Evolutionary conservation across 2,329 filamentous ascomycete genomes (phyloP), one percentile per base, ranked within the genome.

Genomic region (Fusarium dlaminii): DNA sequence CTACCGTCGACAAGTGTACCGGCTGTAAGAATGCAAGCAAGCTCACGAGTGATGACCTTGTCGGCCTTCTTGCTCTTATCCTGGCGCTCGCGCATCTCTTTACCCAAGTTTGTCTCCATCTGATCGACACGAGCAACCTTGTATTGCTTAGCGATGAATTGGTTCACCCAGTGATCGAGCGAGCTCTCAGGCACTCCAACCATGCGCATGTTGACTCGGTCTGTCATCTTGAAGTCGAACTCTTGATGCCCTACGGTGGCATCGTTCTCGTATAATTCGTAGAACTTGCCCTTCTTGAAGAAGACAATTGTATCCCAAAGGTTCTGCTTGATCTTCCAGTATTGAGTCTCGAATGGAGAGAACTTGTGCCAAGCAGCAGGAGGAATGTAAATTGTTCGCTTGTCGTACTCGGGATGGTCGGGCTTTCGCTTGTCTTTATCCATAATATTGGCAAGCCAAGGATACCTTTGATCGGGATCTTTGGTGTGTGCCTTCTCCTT

Each of bases 251-350:
- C 96, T 63, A 98, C 92, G 0, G 96, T 98, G 10, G 96, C 96
- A 83, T 99, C 96, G 69, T 98, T 98, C 81, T 99, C 96, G 79
- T 98, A 99, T 0, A 99, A 88, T 81, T 99, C 96, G 80, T 98
- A 99, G 83, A 99, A 99, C 79, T 99, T 99, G 79, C 96, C 96
- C 86, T 99, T 99, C 84, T 98, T 99, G 91, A 99, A 99, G 84
- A 99, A 99, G 22, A 99, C 96, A 51, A 99, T 92, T 0, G 95
- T 98, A 75, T 98, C 95, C 93, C 94, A 98, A 75, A 97, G 94
- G 77, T 98, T 98, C 82, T 95, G 93, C 85, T 99, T 99, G 82
- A 99, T 98, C 79, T 97, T 94, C 96, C 96, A 99, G 82, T 99
- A 99, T 81, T 99, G 96, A 82, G 95, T 97, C 83, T 99, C 96